Base-by-base conservation (phyloP, 1,139 yeast species). In the Blastobotrys illinoisensis region DNA sequence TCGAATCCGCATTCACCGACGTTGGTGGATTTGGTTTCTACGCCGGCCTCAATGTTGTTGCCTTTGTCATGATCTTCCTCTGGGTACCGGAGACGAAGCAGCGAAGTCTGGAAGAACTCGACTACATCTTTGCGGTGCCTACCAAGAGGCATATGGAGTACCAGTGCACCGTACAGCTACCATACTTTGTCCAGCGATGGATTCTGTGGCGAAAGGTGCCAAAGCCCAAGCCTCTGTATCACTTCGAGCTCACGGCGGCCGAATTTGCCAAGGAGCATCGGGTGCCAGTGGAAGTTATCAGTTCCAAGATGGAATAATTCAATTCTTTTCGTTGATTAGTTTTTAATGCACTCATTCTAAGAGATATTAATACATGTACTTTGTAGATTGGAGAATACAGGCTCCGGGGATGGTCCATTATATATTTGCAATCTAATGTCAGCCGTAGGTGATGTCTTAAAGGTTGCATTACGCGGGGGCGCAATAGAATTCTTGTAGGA, bases 21-120 rank as follows among this genome's bases (percentile, higher is more conserved):
- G 56, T 52, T 26, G 64, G 64, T 44, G 63, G 58, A 2, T 61
- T 61, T 52, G 63, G 63, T 5, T 60, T 60, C 51, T 60, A 60
- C 47, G 58, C 62, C 26, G 63, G 62, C 16, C 54, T 60, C 28
- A 60, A 60, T 46, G 53, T 55, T 2, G 9, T 57, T 13, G 62
- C 62, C 1, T 55, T 56, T 20, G 44, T 60, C 9, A 55, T 60
- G 62, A 60, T 60, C 43, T 58, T 60, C 54, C 48, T 60, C 14
- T 58, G 57, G 58, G 52, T 60, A 5, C 63, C 63, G 18, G 63
- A 60, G 52, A 60, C 63, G 20, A 60, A 60, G 56, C 60, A 59
- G 48, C 46, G 57, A 20, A 57, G 62, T 1, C 53, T 60, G 51
- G 63, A 60, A 52, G 56, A 54, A 40, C 24, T 54, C 48, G 56